phyloP scores from a whole-genome alignment of 352 stramenopile species.

The Peronospora belbahrii region DNA sequence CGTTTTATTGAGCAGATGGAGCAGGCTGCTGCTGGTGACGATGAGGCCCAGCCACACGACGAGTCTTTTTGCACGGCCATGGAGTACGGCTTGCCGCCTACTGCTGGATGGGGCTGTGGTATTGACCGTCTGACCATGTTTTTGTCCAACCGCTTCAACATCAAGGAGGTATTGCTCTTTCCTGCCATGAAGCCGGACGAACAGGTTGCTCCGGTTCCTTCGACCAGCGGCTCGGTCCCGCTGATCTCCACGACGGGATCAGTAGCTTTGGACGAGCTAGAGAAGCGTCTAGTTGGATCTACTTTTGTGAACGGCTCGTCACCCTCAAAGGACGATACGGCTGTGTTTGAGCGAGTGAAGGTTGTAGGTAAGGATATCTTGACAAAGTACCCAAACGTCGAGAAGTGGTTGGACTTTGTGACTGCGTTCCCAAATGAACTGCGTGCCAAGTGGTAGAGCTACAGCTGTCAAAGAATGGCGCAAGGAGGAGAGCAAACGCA shows the following conservation, averaged over 20 bases:
- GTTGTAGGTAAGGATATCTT: constrained; percentile 69
- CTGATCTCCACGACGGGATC: constrained; percentile 30
- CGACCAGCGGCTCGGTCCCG: constrained; percentile 12
- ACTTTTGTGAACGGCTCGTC: constrained; percentile 67
- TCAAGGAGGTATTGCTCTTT: constrained; percentile 99
- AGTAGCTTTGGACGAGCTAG: constrained; percentile 51
- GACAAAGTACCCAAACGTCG: constrained; percentile 64
- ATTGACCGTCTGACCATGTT: constrained; percentile 98
- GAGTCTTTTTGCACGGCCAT: constrained; percentile 91
- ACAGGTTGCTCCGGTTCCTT: constrained; percentile 25
- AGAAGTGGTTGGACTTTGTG: constrained; percentile 71
- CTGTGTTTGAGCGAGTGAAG: constrained; percentile 66
- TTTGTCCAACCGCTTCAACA: constrained; percentile 89
- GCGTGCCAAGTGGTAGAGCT: constrained; percentile 64
- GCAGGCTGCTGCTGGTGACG: constrained; percentile 69
- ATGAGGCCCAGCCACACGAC: constrained; percentile 89
- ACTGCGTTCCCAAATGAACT: constrained; percentile 70
- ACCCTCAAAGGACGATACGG: constrained; percentile 63
- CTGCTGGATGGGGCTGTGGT: constrained; percentile 94
- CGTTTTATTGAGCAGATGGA: constrained; percentile 79
- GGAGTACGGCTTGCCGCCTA: constrained; percentile 97
- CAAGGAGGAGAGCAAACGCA: neutral
- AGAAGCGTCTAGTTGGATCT: constrained; percentile 44
- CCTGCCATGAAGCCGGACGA: constrained; percentile 98
- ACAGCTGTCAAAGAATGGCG: neutral